Evolutionary conservation across 192 early-diverging fungal species (phyloP), one percentile per base, ranked within the genome.

Genomic region (Gaertneriomyces semiglobifer): DNA sequence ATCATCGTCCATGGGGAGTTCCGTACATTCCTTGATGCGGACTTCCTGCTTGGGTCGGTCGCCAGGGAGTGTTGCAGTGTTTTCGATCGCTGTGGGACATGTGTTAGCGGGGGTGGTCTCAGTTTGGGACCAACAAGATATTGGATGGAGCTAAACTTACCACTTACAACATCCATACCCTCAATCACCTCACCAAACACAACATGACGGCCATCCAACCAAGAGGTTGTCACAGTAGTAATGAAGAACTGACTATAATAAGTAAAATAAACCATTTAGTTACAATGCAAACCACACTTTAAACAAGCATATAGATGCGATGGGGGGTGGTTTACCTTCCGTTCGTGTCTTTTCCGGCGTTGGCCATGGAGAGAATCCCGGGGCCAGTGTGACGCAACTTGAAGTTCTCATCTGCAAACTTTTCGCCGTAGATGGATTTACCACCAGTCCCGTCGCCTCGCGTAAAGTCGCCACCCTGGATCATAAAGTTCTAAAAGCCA

Each of bases 401-500:
- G 82, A 98, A 98, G 83, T 92, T 95, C 82, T 98, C 95, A 73
- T 98, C 95, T 52, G 84, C 84, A 70, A 98, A 98, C 79, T 88
- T 90, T 53, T 84, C 87, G 59, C 95, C 88, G 66, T 87, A 81
- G 69, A 88, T 85, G 53, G 82, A 92, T 81, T 88, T 88, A 62
- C 80, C 79, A 9, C 75, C 81, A 60, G 86, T 89, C 63, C 92
- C 91, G 74, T 95, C 93, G 69, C 92, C 92, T 58, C 87, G 71
- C 79, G 81, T 93, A 87, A 79, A 95, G 78, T 79, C 93, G 80
- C 90, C 90, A 59, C 88, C 90, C 79, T 92, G 89, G 69, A 90
- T 75, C 89, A 92, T 90, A 77, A 90, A 92, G 63, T 88, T 60
- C 65, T 77, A 40, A 4, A 60, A 10, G 4, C 11, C 0, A 10